phyloP scores from a whole-genome alignment of 306 rosid genomes.

The Fragaria nilgerrensis region DNA sequence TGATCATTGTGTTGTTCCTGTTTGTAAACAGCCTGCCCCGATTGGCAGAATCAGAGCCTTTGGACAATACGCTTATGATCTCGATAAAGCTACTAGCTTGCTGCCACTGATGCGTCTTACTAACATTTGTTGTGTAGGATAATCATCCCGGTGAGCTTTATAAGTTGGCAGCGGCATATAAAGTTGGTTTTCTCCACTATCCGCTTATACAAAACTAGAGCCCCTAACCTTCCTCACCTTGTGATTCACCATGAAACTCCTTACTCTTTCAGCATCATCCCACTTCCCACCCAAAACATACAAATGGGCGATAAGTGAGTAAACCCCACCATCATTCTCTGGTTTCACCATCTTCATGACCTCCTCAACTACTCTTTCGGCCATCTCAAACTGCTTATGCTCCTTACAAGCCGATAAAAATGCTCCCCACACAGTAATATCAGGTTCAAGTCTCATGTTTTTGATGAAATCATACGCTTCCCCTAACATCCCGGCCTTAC shows the following conservation, averaged over 20 bases:
- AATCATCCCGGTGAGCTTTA: not conserved
- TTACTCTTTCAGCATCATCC: constrained; percentile 56
- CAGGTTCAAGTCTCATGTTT: constrained; percentile 14
- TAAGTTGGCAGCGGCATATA: not conserved
- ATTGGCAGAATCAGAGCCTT: not conserved
- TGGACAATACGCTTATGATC: not conserved
- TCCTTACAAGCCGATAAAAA: constrained; percentile 22
- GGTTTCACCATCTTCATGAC: not conserved
- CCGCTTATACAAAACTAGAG: constrained; percentile 39
- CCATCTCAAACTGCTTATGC: not conserved
- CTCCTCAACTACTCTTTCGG: not conserved
- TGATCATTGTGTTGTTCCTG: not conserved
- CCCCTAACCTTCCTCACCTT: constrained; percentile 41
- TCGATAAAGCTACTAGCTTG: not conserved
- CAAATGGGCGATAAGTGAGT: constrained; percentile 13
- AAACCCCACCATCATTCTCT: not conserved
- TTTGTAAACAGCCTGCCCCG: not conserved
- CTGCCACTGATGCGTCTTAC: not conserved
- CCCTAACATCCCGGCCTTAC: constrained; percentile 18
- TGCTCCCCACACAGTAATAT: constrained; percentile 22
- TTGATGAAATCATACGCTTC: constrained; percentile 23
- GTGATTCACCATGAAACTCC: constrained; percentile 39
- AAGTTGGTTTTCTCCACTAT: constrained; percentile 1
- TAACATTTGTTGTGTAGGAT: not conserved
- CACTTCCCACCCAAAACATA: constrained; percentile 55